These are phyloP conservation scores for Eryngium alpinum DNA, from an alignment of 140 eudicot genomes.

Conservation along the genomic window DNA sequence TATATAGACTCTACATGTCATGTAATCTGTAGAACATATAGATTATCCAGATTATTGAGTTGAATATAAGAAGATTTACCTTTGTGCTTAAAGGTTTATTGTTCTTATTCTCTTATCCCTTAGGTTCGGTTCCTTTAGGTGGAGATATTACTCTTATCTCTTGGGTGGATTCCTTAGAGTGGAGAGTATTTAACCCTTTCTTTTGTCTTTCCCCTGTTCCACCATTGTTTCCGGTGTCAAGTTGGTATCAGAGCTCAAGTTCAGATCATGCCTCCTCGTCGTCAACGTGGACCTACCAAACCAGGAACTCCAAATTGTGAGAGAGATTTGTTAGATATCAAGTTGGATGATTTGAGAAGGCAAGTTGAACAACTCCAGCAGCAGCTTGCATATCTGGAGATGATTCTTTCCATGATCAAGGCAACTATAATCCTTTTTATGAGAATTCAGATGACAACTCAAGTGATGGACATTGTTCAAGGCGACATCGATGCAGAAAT, in stretches of 20 bases:
- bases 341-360: background rate
- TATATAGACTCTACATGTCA: too few relatives aligned
- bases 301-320: background rate
- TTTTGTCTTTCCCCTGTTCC: too few relatives aligned
- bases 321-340: background rate
- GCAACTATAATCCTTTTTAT: background rate
- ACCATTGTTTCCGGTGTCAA: background rate
- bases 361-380: background rate
- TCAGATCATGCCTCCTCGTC: background rate
- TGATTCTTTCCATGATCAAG: background rate
- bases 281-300: background rate
- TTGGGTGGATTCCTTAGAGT: background rate
- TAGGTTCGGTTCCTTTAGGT: too few relatives aligned
- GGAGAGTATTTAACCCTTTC: background rate
- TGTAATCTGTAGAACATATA: too few relatives aligned
- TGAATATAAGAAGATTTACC: too few relatives aligned
- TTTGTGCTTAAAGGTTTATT: too few relatives aligned
- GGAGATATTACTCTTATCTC: background rate
- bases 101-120: too few relatives aligned
- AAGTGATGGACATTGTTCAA: too few relatives aligned
- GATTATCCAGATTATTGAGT: too few relatives aligned
- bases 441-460: background rate
- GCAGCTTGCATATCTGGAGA: background rate
- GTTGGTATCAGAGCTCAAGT: background rate
- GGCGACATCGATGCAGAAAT: background rate